These are phyloP conservation scores for Coccomyxa subellipsoidea DNA, from an alignment of 163 green algal species.

Conservation along the genomic window DNA sequence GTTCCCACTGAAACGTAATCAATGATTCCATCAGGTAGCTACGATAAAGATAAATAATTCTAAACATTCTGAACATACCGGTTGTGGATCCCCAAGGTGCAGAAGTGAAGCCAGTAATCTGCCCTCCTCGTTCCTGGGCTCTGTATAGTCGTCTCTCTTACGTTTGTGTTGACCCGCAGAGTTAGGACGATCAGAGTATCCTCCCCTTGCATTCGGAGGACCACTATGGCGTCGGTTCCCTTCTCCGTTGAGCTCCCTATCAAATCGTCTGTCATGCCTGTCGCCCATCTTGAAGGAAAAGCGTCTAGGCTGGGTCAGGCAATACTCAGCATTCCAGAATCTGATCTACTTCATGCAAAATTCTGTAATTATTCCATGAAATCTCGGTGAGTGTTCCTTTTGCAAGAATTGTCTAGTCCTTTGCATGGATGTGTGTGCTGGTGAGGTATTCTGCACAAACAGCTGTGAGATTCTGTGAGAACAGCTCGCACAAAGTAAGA, in stretches of 20 bases:
- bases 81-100: not conserved
- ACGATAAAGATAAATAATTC: not conserved
- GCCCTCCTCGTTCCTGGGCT: conserved; percentile 2
- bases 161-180: not conserved
- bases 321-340: not conserved
- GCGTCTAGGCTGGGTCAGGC: not conserved
- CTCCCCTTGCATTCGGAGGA: not conserved
- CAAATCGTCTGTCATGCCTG: not conserved
- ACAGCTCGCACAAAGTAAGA: not conserved
- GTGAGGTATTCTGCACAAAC: too few species aligned
- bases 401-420: too few species aligned
- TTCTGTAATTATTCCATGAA: too few species aligned
- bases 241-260: not conserved
- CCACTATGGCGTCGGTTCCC: not conserved
- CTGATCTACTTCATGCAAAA: not conserved
- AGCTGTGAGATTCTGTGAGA: too few species aligned
- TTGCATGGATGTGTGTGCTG: too few species aligned
- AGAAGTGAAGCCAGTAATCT: not conserved
- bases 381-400: too few species aligned
- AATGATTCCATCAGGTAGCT: not conserved
- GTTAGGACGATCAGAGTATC: not conserved
- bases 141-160: not conserved
- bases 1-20: not conserved
- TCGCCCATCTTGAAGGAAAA: not conserved
- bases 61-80: not conserved